Evolutionary conservation across 2,329 filamentous ascomycete genomes (phyloP).

Genomic region (Fusarium guadeloupense): DNA sequence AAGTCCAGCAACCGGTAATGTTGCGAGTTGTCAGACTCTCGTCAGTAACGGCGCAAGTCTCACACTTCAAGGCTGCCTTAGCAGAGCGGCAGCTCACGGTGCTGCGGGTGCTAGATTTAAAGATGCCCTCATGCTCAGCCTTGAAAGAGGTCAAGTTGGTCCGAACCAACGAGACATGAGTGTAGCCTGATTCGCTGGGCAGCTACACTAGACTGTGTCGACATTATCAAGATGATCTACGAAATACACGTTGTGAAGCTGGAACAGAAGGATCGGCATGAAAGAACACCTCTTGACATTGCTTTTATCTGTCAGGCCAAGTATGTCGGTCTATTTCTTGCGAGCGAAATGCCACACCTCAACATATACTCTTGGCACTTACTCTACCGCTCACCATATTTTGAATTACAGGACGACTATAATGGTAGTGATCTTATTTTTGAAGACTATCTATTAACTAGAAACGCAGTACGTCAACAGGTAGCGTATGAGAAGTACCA

Average conservation of each 20-base stretch:
- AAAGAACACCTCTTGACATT: neutral
- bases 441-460: neutral
- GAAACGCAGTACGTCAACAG: neutral
- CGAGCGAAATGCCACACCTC: neutral
- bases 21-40: neutral
- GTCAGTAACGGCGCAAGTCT: neutral
- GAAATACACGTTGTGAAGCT: neutral
- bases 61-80: neutral
- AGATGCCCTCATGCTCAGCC: neutral
- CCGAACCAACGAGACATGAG: neutral
- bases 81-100: neutral
- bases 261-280: neutral
- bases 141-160: neutral
- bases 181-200: conserved; percentile 1
- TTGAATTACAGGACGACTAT: neutral
- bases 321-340: neutral
- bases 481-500: neutral
- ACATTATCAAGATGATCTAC: neutral
- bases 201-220: neutral
- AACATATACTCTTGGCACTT: conserved; percentile 1
- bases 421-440: neutral
- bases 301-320: neutral
- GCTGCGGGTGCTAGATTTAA: conserved; percentile 5
- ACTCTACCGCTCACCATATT: neutral
- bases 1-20: neutral